phyloP scores from a whole-genome alignment of 768 basidiomycete species.

The Amyloporia xantha region DNA sequence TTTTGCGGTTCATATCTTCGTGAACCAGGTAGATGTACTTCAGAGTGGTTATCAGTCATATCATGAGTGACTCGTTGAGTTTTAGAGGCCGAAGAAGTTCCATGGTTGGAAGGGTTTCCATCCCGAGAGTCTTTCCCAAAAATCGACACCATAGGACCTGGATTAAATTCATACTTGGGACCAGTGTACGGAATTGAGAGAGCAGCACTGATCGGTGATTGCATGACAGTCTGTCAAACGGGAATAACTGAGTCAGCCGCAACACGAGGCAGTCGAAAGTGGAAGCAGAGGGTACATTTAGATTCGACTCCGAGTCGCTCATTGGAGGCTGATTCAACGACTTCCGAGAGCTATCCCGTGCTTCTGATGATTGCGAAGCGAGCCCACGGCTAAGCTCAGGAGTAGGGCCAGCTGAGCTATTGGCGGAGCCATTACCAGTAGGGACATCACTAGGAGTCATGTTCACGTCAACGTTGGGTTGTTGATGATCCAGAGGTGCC shows the following conservation, averaged over 20 bases:
- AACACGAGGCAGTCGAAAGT: not conserved
- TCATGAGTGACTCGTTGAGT: not conserved
- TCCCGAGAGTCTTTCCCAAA: not conserved
- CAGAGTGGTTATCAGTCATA: not conserved
- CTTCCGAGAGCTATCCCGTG: not conserved
- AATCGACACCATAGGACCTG: not conserved
- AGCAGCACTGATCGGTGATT: not conserved
- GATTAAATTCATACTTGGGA: not conserved
- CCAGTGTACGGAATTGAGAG: not conserved
- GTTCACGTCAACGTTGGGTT: not conserved
- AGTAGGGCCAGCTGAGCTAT: not conserved
- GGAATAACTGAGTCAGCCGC: not conserved
- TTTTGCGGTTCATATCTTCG: conserved; percentile 1
- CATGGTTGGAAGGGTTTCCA: not conserved
- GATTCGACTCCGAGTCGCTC: not conserved
- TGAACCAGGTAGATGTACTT: not conserved
- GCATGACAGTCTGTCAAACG: not conserved
- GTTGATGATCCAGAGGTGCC: conserved; percentile 15
- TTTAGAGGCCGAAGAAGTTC: too few relatives aligned
- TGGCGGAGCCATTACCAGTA: conserved; percentile 3
- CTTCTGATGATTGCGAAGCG: not conserved
- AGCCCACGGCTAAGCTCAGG: not conserved
- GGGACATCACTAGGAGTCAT: conserved; percentile 10
- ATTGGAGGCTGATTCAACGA: not conserved
- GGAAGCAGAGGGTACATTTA: conserved; percentile 1